Conservation (phyloP, 768 basidiomycete genomes). For the Lactarius sanguifluus region DNA sequence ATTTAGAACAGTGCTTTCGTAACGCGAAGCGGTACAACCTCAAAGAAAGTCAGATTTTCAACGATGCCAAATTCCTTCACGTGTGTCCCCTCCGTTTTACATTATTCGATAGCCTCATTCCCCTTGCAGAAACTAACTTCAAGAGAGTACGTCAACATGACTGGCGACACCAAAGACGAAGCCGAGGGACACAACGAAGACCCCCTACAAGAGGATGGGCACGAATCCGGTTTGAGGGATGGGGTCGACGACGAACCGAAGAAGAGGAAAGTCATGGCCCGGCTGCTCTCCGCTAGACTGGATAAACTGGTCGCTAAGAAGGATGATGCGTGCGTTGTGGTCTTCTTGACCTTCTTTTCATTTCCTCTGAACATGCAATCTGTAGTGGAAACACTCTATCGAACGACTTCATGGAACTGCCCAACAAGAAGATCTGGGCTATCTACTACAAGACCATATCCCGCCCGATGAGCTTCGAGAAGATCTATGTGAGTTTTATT, state of each 20-base stretch:
- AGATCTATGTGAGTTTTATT: slow-evolving; percentile 61
- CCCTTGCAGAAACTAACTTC: slow-evolving; percentile 45
- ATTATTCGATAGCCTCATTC: slow-evolving; percentile 12
- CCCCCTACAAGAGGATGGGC: slow-evolving; percentile 36
- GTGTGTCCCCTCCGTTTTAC: slow-evolving; percentile 44
- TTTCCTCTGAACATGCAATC: slow-evolving; percentile 2
- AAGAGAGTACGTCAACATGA: slow-evolving; percentile 48
- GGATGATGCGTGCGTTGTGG: slow-evolving; percentile 61
- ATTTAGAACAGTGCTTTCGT: slow-evolving; percentile 75
- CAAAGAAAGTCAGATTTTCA: slow-evolving; percentile 75
- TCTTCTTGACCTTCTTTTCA: slow-evolving; percentile 10
- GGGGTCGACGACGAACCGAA: slow-evolving; percentile 48
- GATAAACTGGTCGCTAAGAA: slow-evolving; percentile 73
- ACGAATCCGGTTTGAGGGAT: slow-evolving; percentile 42
- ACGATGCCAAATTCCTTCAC: slow-evolving; percentile 78
- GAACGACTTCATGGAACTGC: slow-evolving; percentile 81
- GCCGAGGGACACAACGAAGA: slow-evolving; percentile 38
- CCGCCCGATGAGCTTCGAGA: slow-evolving; percentile 74
- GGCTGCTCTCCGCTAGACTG: slow-evolving; percentile 64
- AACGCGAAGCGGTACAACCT: slow-evolving; percentile 84
- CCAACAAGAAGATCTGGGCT: slow-evolving; percentile 75
- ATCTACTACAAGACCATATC: slow-evolving; percentile 79
- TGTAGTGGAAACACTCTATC: slow-evolving; percentile 66
- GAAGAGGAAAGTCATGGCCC: slow-evolving; percentile 57
- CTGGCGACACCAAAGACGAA: slow-evolving; percentile 45